Base-by-base conservation (phyloP, 2,329 filamentous ascomycete species). In the Coccinonectria pachysandricola region DNA sequence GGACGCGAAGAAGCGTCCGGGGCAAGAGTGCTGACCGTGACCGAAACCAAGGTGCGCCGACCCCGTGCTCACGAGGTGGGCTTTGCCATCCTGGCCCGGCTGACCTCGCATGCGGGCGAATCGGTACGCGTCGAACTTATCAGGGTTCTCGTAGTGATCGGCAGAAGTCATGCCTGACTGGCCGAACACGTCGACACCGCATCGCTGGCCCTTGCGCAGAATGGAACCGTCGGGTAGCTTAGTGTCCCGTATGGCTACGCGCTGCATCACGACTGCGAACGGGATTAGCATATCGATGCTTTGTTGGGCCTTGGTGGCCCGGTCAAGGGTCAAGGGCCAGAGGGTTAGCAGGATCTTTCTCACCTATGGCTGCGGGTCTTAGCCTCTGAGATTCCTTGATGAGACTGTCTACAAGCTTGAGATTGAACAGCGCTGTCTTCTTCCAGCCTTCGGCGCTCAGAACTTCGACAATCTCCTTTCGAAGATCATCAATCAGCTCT, bases 1-100 rank as follows among this genome's bases (percentile, higher is more conserved):
- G 1, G 59, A 55, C 0, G 65, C 65, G 34, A 70, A 68, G 46
- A 70, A 70, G 1, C 65, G 53, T 0, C 67, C 67, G 0, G 63
- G 60, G 26, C 66, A 64, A 1, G 59, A 62, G 41, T 71, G 65
- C 24, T 60, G 53, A 3, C 69, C 69, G 33, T 70, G 62, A 0
- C 69, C 67, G 38, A 72, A 74, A 0, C 59, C 49, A 12, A 71
- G 43, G 36, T 65, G 60, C 6, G 52, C 43, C 8, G 60, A 49
- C 11, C 56, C 59, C 1, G 67, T 68, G 7, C 60, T 63, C 8
- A 67, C 61, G 46, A 71, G 56, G 32, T 59, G 62, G n/a, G 35
- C 31, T 4, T 39, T 31, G 11, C 40, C 36, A 6, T 45, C 45
- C 21, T 54, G 29, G 7, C 18, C 52, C 5, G 43, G 50, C 16